A percentile compares a stretch with the other conserved stretches of the same genome.
These are phyloP conservation scores for Rickenella mellea DNA, from an alignment of 768 basidiomycete genomes.

Conservation along the genomic window DNA sequence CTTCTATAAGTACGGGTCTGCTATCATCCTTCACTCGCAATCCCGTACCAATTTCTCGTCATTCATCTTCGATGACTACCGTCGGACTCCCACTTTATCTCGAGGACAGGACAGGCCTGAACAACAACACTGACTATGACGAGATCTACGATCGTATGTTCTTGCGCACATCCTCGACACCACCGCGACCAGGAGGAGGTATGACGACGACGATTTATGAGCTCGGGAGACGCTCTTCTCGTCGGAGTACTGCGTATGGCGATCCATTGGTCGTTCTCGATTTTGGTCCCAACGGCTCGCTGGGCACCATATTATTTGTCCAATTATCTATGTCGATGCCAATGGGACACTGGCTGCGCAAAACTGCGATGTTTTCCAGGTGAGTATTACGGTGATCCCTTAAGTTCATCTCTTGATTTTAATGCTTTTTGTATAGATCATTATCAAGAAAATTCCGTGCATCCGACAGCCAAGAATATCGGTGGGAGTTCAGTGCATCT, in stretches of 20 bases:
- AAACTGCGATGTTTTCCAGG: constrained; percentile 26
- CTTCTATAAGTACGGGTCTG: constrained; percentile 1
- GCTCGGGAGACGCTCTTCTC: constrained; percentile 56
- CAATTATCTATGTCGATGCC: constrained; percentile 35
- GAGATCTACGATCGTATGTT: constrained; percentile 73
- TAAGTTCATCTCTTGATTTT: not conserved
- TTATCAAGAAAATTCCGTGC: constrained; percentile 59
- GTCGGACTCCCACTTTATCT: constrained; percentile 42
- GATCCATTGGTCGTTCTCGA: constrained; percentile 50
- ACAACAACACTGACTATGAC: constrained; percentile 55
- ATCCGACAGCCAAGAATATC: constrained; percentile 62
- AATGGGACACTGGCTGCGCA: constrained; percentile 58
- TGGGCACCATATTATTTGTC: constrained; percentile 52
- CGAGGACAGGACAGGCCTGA: constrained; percentile 57
- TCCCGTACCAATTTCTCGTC: constrained; percentile 1
- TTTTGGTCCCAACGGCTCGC: constrained; percentile 44
- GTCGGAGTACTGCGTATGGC: constrained; percentile 25
- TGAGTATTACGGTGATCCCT: not conserved
- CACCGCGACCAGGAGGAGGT: constrained; percentile 12
- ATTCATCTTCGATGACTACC: constrained; percentile 10
- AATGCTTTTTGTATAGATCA: constrained; percentile 33
- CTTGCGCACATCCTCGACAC: constrained; percentile 38
- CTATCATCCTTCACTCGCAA: not conserved
- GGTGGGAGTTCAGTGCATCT: constrained; percentile 47
- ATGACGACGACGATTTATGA: constrained; percentile 48